Evolutionary conservation across 2,329 filamentous ascomycete genomes (phyloP), one percentile per base, ranked within the genome.

Genomic region (Xylaria multiplex): DNA sequence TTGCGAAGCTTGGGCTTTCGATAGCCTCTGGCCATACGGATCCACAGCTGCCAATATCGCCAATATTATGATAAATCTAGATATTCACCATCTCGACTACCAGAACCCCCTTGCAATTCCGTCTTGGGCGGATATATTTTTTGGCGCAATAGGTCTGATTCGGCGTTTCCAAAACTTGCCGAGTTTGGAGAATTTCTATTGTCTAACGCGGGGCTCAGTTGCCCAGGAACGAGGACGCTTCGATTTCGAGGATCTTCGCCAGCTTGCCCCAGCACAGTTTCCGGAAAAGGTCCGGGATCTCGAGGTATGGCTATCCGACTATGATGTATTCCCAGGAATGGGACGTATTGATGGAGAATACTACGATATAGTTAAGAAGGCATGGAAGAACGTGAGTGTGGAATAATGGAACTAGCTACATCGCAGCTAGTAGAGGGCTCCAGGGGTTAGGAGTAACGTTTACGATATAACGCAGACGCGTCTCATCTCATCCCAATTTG

Each of bases 181-280:
- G 3, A 6, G 19, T 16, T n/a, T 62, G 22, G 9, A 62, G 16
- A 56, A 37, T 16, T 14, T 55, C n/a, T 62, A 62, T 37, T 54
- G 59, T 3, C 43, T 62, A 6, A 14, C 35, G 3, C 50, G 53
- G 37, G 22, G 22, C 35, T 27, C n/a, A 42, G 14, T 6, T 6
- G 2, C 55, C 27, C 6, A 19, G 7, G 7, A 16, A 40, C 7
- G 14, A 2, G 6, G 6, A 6, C 42, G 8, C 3, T 63, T 58
- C 16, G 54, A 40, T 13, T 5, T 53, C 8, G 54, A 63, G n/a
- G 37, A 46, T 3, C 3, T 63, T 13, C 2, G 30, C 4, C 40
- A 35, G 30, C 22, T 58, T 14, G 16, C 32, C 4, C 46, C 46
- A 13, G 11, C 2, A 27, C 13, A 6, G 3, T 57, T 57, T 19